These are phyloP conservation scores for Talaromyces thailandensis DNA, from an alignment of 495 filamentous ascomycete genomes.

Conservation along the genomic window DNA sequence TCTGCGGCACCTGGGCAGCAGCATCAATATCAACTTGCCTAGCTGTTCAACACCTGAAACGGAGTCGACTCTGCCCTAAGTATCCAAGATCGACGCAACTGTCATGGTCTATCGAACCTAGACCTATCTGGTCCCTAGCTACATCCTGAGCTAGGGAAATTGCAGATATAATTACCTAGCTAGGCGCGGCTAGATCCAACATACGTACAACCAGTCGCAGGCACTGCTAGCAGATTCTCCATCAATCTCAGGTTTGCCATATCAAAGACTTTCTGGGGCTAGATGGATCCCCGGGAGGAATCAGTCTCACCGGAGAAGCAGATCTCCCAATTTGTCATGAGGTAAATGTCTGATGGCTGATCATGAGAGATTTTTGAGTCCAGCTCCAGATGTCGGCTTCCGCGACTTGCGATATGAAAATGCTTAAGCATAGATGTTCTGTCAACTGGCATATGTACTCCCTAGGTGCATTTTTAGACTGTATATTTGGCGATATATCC, in stretches of 20 bases:
- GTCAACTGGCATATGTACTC: not conserved
- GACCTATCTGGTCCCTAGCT: not conserved
- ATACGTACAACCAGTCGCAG: too few species aligned
- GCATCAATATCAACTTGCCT: too few species aligned
- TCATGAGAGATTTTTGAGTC: not conserved
- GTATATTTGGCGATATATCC: not conserved
- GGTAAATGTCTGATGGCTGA: not conserved
- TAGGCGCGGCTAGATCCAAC: not conserved
- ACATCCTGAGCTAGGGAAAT: not conserved
- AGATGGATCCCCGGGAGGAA: not conserved
- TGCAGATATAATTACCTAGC: not conserved
- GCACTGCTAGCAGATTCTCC: too few species aligned
- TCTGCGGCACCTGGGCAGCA: too few species aligned
- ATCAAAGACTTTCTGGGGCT: not conserved
- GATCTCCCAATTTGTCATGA: not conserved
- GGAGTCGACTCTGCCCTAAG: not conserved
- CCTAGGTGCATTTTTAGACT: not conserved
- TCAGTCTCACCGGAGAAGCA: not conserved
- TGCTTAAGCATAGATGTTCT: not conserved
- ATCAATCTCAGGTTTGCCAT: not conserved
- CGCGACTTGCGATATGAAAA: not conserved
- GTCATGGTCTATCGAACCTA: not conserved
- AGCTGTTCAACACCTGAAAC: not conserved
- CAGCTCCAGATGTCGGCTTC: not conserved
- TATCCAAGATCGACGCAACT: not conserved